Base-by-base conservation (phyloP, 169 alveolate genomes). In the Ichthyophthirius multifiliis region DNA sequence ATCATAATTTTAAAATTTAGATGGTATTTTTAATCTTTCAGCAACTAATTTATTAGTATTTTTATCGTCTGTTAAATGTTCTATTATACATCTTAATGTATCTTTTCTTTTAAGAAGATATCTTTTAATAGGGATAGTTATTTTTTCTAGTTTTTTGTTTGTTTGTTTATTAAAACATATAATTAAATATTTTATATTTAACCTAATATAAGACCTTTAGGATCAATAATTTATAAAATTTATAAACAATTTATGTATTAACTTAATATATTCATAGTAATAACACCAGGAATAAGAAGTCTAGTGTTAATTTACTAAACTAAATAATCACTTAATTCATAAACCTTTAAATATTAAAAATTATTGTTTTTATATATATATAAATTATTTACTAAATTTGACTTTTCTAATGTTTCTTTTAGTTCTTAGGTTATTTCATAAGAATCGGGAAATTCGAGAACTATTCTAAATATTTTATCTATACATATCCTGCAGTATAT, bases 71-170 rank as follows among this genome's bases (percentile, higher is more conserved):
- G 86, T 55, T 9, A 81, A 55, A 1, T 47, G 45, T 9, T 47
- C 74, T 0, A 81, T 81, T 9, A 81, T 81, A 35, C 86, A 81
- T 48, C 86, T 47, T 30, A 81, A 47, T 9, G 65, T 71, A 71
- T 81, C 86, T 48, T 34, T 65, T 81, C 86, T 81, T 23, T 73
- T 71, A 23, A 81, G 43, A 18, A 81, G 18, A 81, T 81, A 81
- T 39, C 43, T 67, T 62, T 81, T 81, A 0, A 81, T 47, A 6
- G 86, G 81, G 13, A 43, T 37, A 4, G 76, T 81, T 0, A 67
- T 44, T 41, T 67, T 18, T 15, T 37, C 46, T 67, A 20, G 3
- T 1, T 37, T 16, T 16, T n/a, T 39, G 15, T 16, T 37, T 6
- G 1, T 15, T 5, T 32, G 41, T 34, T 37, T 15, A 34, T 5